Conservation (phyloP, 164 flowering plant species). For the Litsea cubeba region DNA sequence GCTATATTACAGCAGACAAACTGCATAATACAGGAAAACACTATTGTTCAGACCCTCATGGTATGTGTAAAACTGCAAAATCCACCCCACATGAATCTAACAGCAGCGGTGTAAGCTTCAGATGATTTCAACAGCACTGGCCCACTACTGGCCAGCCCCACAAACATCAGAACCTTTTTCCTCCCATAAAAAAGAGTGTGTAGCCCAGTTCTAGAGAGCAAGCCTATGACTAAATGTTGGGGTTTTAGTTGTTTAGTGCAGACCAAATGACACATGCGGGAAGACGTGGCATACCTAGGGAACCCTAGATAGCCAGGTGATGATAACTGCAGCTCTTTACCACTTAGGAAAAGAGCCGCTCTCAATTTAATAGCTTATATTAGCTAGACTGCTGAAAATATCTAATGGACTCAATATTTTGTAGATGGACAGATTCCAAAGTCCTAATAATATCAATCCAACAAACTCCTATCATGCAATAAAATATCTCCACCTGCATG, state of each 20-base stretch:
- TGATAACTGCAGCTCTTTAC: too few relatives aligned
- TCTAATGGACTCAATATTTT: too few relatives aligned
- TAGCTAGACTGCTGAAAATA: too few relatives aligned
- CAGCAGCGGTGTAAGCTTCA: conserved; percentile 64
- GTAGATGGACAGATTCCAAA: too few relatives aligned
- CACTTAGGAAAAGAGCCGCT: too few relatives aligned
- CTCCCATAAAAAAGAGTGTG: conserved; percentile 71
- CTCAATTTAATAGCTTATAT: too few relatives aligned
- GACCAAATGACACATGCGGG: conserved; percentile 6
- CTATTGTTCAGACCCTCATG: background rate
- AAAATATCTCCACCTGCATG: too few relatives aligned
- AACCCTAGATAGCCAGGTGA: too few relatives aligned
- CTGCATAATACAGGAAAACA: background rate
- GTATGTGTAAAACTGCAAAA: background rate
- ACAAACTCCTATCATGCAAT: too few relatives aligned
- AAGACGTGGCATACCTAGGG: too few relatives aligned
- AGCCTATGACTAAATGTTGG: conserved; percentile 43
- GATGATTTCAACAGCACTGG: conserved; percentile 62
- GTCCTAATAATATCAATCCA: too few relatives aligned
- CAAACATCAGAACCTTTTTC: conserved; percentile 79
- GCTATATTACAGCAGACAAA: background rate
- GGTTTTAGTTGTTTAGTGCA: conserved; percentile 20
- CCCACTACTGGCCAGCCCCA: conserved; percentile 82
- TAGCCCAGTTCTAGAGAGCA: conserved; percentile 76
- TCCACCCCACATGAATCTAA: background rate